Evolutionary conservation across 257 asterid species (phyloP).

Genomic region (Agastache rugosa): DNA sequence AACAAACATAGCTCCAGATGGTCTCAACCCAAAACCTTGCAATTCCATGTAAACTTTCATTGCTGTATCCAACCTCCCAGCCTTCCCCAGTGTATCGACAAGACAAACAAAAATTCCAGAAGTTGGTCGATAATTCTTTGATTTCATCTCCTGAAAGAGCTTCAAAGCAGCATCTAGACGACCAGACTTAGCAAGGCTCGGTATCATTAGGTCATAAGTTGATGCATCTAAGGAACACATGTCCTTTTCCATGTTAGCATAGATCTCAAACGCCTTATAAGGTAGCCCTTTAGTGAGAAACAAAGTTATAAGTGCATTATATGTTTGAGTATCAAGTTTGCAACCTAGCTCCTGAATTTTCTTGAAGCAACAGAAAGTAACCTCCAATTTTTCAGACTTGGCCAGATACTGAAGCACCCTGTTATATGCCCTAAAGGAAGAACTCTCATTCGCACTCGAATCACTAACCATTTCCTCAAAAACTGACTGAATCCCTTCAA

Average conservation of each 20-base stretch:
- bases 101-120: conserved; percentile 54
- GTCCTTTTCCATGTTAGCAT: conserved; percentile 66
- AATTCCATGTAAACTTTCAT: conserved; percentile 86
- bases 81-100: conserved; percentile 76
- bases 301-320: conserved; percentile 80
- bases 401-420: conserved; percentile 88
- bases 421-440: conserved; percentile 64
- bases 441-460: conserved; percentile 50
- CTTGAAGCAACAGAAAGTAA: conserved; percentile 91
- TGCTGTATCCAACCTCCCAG: conserved; percentile 86
- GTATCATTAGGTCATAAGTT: conserved; percentile 89
- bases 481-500: conserved; percentile 77
- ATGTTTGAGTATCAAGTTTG: conserved; percentile 71
- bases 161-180: conserved; percentile 79
- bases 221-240: conserved; percentile 77
- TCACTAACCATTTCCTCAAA: conserved; percentile 91
- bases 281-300: conserved; percentile 85
- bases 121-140: conserved; percentile 51
- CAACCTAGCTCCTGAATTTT: conserved; percentile 81
- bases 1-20: conserved; percentile 85
- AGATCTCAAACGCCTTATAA: conserved; percentile 92
- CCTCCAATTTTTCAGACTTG: conserved; percentile 93
- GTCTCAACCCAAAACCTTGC: conserved; percentile 85
- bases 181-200: conserved; percentile 89
- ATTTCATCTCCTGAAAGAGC: conserved; percentile 64